These are phyloP conservation scores for Cytidiella melzeri DNA, from an alignment of 768 basidiomycete genomes.

Conservation along the genomic window DNA sequence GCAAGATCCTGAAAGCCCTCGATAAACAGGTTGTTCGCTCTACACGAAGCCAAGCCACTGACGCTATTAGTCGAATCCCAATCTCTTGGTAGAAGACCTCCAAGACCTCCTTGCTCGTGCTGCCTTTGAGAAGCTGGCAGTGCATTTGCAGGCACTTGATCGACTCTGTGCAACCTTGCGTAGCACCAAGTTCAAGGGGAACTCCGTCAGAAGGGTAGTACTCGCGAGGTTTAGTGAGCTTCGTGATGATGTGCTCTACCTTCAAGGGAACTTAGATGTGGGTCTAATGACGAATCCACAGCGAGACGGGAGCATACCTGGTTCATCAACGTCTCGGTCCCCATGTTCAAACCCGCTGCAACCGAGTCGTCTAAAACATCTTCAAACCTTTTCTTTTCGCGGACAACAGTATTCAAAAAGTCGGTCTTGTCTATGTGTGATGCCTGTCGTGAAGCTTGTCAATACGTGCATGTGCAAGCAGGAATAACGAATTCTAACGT, in stretches of 20 bases:
- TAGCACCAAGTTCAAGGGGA: constrained; percentile 77
- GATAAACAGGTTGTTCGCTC: background rate
- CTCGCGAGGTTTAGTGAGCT: constrained; percentile 75
- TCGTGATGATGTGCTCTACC: constrained; percentile 91
- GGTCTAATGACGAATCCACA: too few relatives aligned
- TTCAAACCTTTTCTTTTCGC: constrained; percentile 97
- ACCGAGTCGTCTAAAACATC: constrained; percentile 89
- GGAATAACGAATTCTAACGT: constrained; percentile 23
- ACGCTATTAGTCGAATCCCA: constrained; percentile 59
- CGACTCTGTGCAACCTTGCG: constrained; percentile 82
- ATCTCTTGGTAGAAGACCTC: constrained; percentile 99
- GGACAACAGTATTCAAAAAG: constrained; percentile 86
- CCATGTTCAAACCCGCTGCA: constrained; percentile 88
- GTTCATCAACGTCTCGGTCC: constrained; percentile 92
- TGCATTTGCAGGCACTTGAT: constrained; percentile 87
- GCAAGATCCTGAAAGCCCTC: constrained; percentile 93
- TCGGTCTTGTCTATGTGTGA: constrained; percentile 89
- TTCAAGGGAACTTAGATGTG: constrained; percentile 25
- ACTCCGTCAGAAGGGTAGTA: constrained; percentile 86
- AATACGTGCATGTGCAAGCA: background rate
- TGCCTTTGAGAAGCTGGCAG: constrained; percentile 86
- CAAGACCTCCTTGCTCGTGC: constrained; percentile 91
- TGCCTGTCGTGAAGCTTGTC: constrained; percentile 37
- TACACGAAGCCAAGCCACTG: constrained; percentile 1
- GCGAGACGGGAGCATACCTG: constrained; percentile 47